Evolutionary conservation across 257 asterid genomes (phyloP).

Genomic region (Scutellaria baicalensis): DNA sequence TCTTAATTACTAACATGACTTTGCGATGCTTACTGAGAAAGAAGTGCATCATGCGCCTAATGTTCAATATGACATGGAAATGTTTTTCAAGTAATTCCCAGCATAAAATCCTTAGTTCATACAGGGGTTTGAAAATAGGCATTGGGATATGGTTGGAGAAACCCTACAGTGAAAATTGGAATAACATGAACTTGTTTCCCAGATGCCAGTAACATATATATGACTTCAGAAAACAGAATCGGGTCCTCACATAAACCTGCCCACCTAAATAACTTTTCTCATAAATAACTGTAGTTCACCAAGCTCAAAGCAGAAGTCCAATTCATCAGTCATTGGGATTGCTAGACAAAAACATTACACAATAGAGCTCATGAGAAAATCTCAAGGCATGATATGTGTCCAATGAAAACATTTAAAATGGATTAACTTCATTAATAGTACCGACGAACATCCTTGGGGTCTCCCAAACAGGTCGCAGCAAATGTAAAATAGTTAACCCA

Average conservation of each 20-base stretch:
- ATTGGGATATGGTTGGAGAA: neutral
- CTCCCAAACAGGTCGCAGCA: slow-evolving; percentile 43
- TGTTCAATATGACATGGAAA: neutral
- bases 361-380: neutral
- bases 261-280: neutral
- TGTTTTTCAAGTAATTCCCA: neutral
- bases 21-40: neutral
- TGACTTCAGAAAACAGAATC: neutral
- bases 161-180: neutral
- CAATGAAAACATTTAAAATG: neutral
- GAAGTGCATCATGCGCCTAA: neutral
- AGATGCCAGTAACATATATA: neutral
- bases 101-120: neutral
- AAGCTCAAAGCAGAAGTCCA: neutral
- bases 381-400: neutral
- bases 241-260: neutral
- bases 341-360: neutral
- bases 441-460: slow-evolving; percentile 79
- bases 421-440: slow-evolving; percentile 25
- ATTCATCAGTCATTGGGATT: neutral
- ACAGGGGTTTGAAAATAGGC: neutral
- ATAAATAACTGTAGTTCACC: neutral
- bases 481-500: slow-evolving; percentile 81
- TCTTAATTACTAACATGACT: neutral
- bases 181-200: neutral